Evolutionary conservation across 306 rosid species (phyloP), one percentile per base, ranked within the genome.

Genomic region (Purshia tridentata): DNA sequence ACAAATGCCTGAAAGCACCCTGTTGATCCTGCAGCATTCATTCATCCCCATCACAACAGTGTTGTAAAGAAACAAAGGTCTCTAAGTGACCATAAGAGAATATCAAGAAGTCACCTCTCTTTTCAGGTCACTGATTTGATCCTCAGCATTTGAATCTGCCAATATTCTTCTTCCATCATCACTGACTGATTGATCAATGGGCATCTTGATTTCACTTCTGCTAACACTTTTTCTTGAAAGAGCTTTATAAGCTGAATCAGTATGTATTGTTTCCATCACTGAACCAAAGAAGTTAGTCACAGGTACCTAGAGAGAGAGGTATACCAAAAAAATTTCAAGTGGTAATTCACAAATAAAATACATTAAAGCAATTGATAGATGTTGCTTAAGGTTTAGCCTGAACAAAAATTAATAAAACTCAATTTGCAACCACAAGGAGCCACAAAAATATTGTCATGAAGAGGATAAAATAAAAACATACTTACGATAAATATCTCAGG

Each of bases 281-380:
- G 97, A 94, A 75, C 97, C 98, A 77, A 94, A 94, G 85, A 94
- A 94, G 87, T 86, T 94, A 13, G 97, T 89, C 80, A 94, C 97
- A 3, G 96, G 92, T 73, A 88, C 96, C 98, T 94, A 76, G 74
- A 37, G 70, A 73, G 56, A 54, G 44, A 73, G 23, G 35, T 29
- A 1, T 29, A 29, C 35, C 35, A 29, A 29, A 29, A 22, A 29
- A 14, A n/a, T 35, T 59, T 37, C 8, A 40, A 65, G 48, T 52
- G 63, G 76, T 65, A 75, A 67, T 54, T 8, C 58, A 60, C 48
- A 68, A 22, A 29, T 40, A 72, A 65, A 68, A 50, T 51, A 10
- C 8, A 6, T 68, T 5, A 10, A 56, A 1, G 13, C 3, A 57
- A 57, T 9, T 47, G 51, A 47, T 22, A 23, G 63, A 8, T 12